These are phyloP conservation scores for Taphrina betulina DNA, from an alignment of 1,139 yeast genomes.

Conservation along the genomic window DNA sequence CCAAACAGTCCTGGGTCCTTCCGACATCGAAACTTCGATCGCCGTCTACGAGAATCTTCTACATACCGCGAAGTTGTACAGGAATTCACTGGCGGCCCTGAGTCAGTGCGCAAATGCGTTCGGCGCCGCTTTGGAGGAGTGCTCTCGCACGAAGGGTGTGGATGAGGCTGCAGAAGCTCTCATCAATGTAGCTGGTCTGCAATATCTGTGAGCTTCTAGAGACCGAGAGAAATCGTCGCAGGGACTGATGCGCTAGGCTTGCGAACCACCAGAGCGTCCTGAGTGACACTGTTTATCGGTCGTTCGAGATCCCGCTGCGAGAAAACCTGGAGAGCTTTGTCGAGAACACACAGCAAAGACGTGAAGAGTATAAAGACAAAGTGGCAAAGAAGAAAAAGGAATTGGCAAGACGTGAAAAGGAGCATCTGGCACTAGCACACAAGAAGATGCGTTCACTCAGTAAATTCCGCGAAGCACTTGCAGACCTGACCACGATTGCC, in stretches of 20 bases:
- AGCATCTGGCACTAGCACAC: slow-evolving; percentile 57
- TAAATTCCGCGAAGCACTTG: slow-evolving; percentile 62
- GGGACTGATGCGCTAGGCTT: too few relatives aligned
- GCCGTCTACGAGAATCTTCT: slow-evolving; percentile 52
- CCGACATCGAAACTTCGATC: slow-evolving; percentile 18
- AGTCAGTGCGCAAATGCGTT: slow-evolving; percentile 69
- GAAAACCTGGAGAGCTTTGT: slow-evolving; percentile 50
- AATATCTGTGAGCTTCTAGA: too few relatives aligned
- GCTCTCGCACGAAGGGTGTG: slow-evolving; percentile 68
- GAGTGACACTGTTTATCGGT: slow-evolving; percentile 54
- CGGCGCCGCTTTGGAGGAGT: slow-evolving; percentile 68
- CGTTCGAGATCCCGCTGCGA: slow-evolving; percentile 59
- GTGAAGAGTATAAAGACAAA: slow-evolving; percentile 55
- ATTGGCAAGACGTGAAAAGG: slow-evolving; percentile 57
- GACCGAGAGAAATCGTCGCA: too few relatives aligned
- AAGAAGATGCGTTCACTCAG: slow-evolving; percentile 57
- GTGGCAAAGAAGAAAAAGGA: slow-evolving; percentile 53
- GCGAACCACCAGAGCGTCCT: slow-evolving; percentile 77
- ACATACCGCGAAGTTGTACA: slow-evolving; percentile 54
- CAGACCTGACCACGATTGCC: slow-evolving; percentile 66
- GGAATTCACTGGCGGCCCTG: slow-evolving; percentile 53
- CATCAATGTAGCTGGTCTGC: slow-evolving; percentile 72
- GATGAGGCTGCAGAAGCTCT: slow-evolving; percentile 61
- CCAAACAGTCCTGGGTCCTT: slow-evolving; percentile 14
- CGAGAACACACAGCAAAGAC: slow-evolving; percentile 46